A percentile compares a stretch with the other conserved stretches of the same genome.
These are phyloP conservation scores for Kentomonas sorsogonicus DNA, from an alignment of 208 protist species.

Conservation along the genomic window DNA sequence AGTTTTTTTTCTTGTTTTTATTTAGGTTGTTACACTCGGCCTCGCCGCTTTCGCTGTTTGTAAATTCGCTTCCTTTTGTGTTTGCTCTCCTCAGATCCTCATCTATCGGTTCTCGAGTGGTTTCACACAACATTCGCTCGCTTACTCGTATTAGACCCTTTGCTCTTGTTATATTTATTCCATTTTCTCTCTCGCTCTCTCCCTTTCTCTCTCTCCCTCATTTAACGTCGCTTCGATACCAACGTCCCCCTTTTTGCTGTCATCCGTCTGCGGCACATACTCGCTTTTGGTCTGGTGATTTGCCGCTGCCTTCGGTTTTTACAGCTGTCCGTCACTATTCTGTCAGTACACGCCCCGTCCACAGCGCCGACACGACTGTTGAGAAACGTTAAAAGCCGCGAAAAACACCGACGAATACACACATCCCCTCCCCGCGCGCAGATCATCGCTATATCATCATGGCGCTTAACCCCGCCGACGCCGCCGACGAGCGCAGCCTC, in stretches of 20 bases:
- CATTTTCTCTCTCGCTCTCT: constrained; percentile 2
- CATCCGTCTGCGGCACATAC: not conserved
- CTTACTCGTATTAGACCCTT: too few species aligned
- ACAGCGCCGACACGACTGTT: not conserved
- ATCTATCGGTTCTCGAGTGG: constrained; percentile 1
- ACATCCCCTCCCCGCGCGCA: too few species aligned
- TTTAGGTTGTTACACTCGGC: not conserved
- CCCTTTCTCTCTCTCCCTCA: not conserved
- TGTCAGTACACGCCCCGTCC: too few species aligned
- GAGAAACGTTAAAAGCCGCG: not conserved
- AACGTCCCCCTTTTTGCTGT: not conserved
- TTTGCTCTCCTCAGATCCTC: constrained; percentile 1
- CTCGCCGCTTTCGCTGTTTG: not conserved
- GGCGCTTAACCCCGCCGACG: constrained; percentile 51
- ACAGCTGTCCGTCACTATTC: too few species aligned
- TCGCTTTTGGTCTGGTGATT: not conserved
- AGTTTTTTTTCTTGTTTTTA: constrained; percentile 2
- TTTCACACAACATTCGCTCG: not conserved
- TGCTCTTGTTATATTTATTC: constrained; percentile 8
- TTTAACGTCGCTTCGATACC: not conserved
- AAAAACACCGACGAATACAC: not conserved
- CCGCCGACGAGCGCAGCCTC: constrained; percentile 59
- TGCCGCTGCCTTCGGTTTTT: not conserved
- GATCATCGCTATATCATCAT: too few species aligned
- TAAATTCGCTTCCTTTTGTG: not conserved